Base-by-base conservation (phyloP, 164 flowering plant species). In the Vitis rotundifolia region DNA sequence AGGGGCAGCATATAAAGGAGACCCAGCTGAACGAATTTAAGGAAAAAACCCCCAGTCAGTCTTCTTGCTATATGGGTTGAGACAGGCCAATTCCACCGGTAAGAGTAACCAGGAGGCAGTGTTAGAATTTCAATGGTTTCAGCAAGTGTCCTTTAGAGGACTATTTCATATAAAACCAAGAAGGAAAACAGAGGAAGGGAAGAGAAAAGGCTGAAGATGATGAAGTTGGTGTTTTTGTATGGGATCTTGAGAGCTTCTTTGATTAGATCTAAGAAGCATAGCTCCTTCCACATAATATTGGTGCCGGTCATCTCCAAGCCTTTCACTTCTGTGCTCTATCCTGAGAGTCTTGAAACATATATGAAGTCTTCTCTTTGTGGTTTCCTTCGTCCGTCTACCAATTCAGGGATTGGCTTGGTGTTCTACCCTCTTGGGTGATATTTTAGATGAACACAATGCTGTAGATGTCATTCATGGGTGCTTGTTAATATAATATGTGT, bases 181-280 rank as follows among this genome's bases (percentile, higher is more conserved):
- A 66, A 54, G 63, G 11, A 66, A 63, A 74, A 64, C 3, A 73
- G 9, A 11, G 79, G 75, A 50, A 70, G 29, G 12, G 77, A 67
- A n/a, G 58, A 13, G 57, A 70, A 2, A 52, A 80, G 10, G 47
- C 54, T 19, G 62, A 67, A 72, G 62, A 73, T 5, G 54, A 73
- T 28, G 73, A 77, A 78, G 56, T 47, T 70, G 66, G 51, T 52
- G 49, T 59, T 57, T 8, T 22, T 31, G 31, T 0, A 31, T 11
- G 61, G 71, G 49, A 75, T 70, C 3, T 0, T 37, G 1, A 68
- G 2, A 12, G 81, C 70, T 75, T 71, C 73, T 57, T 58, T 64
- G n/a, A 57, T 47, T 44, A 64, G 64, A 29, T 54, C 58, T 11
- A 69, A 61, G 72, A 51, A n/a, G 29, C 12, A 6, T 15, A 18